Evolutionary conservation across 805 yeast species (phyloP), one percentile per base, ranked within the genome.

Genomic region (Candida oleophila): DNA sequence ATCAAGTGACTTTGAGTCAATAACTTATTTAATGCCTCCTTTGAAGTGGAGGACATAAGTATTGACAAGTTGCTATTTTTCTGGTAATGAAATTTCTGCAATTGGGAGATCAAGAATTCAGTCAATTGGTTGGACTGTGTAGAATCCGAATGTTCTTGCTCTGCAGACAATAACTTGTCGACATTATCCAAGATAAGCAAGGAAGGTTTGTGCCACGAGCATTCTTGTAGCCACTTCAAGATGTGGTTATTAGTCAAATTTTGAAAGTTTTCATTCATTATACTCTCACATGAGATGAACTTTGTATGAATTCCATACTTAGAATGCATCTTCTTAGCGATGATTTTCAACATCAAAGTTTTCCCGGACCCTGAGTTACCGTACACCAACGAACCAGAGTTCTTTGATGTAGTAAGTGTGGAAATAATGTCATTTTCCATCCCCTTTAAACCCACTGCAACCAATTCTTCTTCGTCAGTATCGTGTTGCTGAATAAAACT

Each of bases 331-430:
- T 55, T 54, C 1, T 65, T 48, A 0, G 73, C 55, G 0, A 86
- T 59, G 21, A 74, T 67, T 3, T 71, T 62, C 14, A 82, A 57
- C 2, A 85, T 50, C 1, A 81, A 64, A 0, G 94, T 70, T 60
- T 92, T 92, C 0, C 98, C 98, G 50, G 89, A 78, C 0, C 97
- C 97, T 1, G 87, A 70, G 19, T 82, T 66, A 0, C 97, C 98
- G 53, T 81, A 76, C 0, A 91, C 56, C 45, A 89, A 65, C 0
- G 82, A 68, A 1, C 92, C 88, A 5, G 74, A 60, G 43, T 72
- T 74, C 4, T 77, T 57, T 22, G 69, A 77, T 36, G 74, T 62
- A 4, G 69, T 56, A 2, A 83, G 55, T 0, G 74, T 59, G 5
- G 70, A 71, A 4, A 65, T 53, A 9, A 82, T 55, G 3, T 68